These are phyloP conservation scores for Beauveria sp. DNA, from an alignment of 2,329 filamentous ascomycete species.

Conservation along the genomic window DNA sequence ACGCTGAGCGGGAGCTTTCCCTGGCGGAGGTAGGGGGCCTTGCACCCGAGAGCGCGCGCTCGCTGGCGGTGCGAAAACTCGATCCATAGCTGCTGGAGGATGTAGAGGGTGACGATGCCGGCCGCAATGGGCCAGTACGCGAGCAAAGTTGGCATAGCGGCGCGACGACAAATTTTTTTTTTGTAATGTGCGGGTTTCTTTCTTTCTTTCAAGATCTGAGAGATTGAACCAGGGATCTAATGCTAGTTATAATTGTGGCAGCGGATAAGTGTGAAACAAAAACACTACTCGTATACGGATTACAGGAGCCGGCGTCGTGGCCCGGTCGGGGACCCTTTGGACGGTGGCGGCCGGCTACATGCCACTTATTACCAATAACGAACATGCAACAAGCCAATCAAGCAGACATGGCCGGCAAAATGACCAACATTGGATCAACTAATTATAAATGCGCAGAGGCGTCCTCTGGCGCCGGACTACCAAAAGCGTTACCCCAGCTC, in stretches of 20 bases:
- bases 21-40: not conserved
- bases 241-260: not conserved
- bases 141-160: not conserved
- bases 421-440: too few relatives aligned
- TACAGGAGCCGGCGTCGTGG: not conserved
- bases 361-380: not conserved
- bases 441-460: not conserved
- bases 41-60: not conserved
- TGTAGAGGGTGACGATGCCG: not conserved
- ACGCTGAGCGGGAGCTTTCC: not conserved
- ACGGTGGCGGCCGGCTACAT: not conserved
- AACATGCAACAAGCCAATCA: not conserved
- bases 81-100: not conserved
- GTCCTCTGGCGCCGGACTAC: not conserved
- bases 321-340: not conserved
- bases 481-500: not conserved
- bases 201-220: not conserved
- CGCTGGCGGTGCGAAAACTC: not conserved
- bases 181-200: not conserved
- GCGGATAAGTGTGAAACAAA: not conserved
- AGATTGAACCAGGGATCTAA: not conserved
- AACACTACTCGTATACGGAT: not conserved
- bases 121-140: slow-evolving; percentile 3
- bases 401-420: not conserved
- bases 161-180: not conserved